A percentile compares a stretch with the other conserved stretches of the same genome.
These are phyloP conservation scores for Corylus avellana DNA, from an alignment of 306 rosid genomes.

Conservation along the genomic window DNA sequence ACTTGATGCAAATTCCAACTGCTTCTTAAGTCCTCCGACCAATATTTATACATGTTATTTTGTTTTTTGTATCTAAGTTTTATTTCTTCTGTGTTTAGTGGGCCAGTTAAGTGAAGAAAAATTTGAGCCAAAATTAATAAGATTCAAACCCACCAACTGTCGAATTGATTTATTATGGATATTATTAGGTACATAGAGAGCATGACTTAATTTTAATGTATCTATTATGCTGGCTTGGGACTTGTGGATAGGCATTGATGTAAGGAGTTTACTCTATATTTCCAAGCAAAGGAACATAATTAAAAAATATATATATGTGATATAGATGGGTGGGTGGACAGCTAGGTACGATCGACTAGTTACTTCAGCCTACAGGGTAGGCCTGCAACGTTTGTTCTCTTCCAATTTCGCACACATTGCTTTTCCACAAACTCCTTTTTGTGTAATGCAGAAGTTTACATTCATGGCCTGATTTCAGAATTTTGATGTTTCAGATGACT, in stretches of 20 bases:
- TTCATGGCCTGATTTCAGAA: constrained; percentile 13
- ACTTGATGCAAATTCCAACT: neutral
- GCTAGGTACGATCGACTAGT: neutral
- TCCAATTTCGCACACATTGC: neutral
- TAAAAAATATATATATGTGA: too few relatives aligned
- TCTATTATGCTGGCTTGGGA: neutral
- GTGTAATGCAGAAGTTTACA: neutral
- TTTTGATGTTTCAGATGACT: constrained; percentile 61
- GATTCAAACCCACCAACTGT: neutral
- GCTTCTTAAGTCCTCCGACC: neutral
- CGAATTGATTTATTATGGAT: neutral
- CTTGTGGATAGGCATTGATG: neutral
- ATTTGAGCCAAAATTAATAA: neutral
- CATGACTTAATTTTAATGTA: neutral
- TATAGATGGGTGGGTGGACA: neutral
- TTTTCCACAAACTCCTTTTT: neutral
- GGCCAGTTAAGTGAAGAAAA: neutral
- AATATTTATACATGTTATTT: neutral
- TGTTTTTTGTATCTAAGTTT: neutral
- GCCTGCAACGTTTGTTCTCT: neutral
- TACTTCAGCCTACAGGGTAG: neutral
- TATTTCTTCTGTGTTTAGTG: neutral
- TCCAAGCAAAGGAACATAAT: neutral
- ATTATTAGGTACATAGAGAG: neutral
- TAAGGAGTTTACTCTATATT: neutral